Conservation (phyloP, 2,329 filamentous ascomycete species). For the Neoarthrinium moseri region DNA sequence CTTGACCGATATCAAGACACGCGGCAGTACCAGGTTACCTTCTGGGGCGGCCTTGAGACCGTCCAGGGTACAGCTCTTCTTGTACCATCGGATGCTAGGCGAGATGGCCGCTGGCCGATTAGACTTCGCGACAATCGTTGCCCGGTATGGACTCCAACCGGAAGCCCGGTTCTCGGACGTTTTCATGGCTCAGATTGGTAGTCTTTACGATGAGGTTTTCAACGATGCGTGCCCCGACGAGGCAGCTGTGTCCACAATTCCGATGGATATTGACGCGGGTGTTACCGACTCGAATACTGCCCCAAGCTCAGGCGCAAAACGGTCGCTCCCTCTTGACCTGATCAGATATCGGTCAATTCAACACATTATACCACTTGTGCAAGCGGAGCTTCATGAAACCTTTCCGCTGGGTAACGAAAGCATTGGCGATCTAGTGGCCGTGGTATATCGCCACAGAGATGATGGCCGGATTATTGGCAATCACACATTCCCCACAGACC, state of each 20-base stretch:
- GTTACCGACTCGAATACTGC: constrained; percentile 10
- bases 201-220: constrained; percentile 65
- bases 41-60: constrained; percentile 66
- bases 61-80: constrained; percentile 81
- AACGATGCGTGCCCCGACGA: constrained; percentile 47
- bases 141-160: constrained; percentile 68
- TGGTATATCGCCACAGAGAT: constrained; percentile 52
- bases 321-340: constrained; percentile 29
- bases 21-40: constrained; percentile 63
- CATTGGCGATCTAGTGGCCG: constrained; percentile 48
- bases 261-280: not conserved
- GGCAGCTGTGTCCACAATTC: constrained; percentile 21
- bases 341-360: constrained; percentile 48
- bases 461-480: constrained; percentile 54
- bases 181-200: constrained; percentile 74
- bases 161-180: constrained; percentile 70
- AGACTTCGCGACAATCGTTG: constrained; percentile 66
- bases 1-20: constrained; percentile 86
- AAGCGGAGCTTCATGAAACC: constrained; percentile 46
- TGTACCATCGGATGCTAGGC: constrained; percentile 85
- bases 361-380: constrained; percentile 44
- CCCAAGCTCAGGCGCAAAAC: not conserved
- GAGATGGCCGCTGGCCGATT: constrained; percentile 70
- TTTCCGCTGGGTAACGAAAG: constrained; percentile 49
- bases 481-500: constrained; percentile 66